Conservation (phyloP, 2,329 filamentous ascomycete genomes). For the Xylariaceae sp. region DNA sequence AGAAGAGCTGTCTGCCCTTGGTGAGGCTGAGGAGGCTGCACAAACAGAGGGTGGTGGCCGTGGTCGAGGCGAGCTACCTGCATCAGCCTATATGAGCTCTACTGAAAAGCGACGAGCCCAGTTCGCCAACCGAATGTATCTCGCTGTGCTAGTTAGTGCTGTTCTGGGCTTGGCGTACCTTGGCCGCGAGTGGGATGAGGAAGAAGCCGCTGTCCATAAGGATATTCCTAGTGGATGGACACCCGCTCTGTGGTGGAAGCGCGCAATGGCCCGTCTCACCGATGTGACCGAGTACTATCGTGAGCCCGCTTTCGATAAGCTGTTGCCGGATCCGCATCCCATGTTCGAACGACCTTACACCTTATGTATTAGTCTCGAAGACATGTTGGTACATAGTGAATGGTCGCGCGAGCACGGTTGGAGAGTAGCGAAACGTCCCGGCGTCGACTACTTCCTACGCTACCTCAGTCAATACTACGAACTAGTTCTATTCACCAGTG, state of each 20-base stretch:
- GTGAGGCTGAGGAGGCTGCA: slow-evolving; percentile 42
- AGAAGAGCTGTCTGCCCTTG: slow-evolving; percentile 46
- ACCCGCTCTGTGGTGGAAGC: slow-evolving; percentile 77
- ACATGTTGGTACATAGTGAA: slow-evolving; percentile 92
- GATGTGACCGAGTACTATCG: slow-evolving; percentile 91
- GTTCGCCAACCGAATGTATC: slow-evolving; percentile 78
- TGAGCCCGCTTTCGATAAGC: slow-evolving; percentile 91
- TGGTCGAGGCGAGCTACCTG: slow-evolving; percentile 71
- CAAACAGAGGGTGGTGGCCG: slow-evolving; percentile 56
- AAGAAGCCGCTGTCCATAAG: slow-evolving; percentile 72
- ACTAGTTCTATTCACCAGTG: slow-evolving; percentile 91
- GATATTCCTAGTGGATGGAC: slow-evolving; percentile 84
- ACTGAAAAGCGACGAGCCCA: slow-evolving; percentile 81
- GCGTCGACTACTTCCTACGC: slow-evolving; percentile 94
- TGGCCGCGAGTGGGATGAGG: slow-evolving; percentile 86
- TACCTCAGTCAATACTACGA: slow-evolving; percentile 99
- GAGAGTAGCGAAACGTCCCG: slow-evolving; percentile 92
- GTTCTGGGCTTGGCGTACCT: slow-evolving; percentile 73
- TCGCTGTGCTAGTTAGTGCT: slow-evolving; percentile 61
- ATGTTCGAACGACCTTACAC: slow-evolving; percentile 87
- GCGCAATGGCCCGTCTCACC: slow-evolving; percentile 75
- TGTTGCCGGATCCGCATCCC: slow-evolving; percentile 83
- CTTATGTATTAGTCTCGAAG: slow-evolving; percentile 89
- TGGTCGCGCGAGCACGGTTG: slow-evolving; percentile 95
- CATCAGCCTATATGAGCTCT: slow-evolving; percentile 87